Base-by-base conservation (phyloP, 2,329 filamentous ascomycete genomes). In the Stagonosporopsis tanaceti region DNA sequence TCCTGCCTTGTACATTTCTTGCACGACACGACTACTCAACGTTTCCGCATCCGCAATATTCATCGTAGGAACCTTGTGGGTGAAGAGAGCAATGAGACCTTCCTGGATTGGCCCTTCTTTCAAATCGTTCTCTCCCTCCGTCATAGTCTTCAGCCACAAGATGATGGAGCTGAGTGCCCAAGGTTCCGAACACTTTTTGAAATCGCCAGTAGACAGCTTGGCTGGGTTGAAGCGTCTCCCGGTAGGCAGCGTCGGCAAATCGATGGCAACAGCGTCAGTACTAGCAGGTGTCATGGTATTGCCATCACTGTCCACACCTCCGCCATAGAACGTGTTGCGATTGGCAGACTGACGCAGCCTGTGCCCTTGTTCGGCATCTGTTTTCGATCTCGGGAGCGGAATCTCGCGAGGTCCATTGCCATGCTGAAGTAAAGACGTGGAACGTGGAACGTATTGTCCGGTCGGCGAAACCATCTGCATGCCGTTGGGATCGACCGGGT, bases 21-120 rank as follows among this genome's bases (percentile, higher is more conserved):
- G 82, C 2, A 96, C 88, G 0, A 97, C 91, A 38, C 87, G 87
- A 57, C 86, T 85, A 60, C 91, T 92, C 48, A 99, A 82, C 1
- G 89, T 89, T 74, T 99, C 95, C 0, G 95, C 95, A 80, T 99
- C 96, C 6, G 94, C 93, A 39, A 95, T 94, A 68, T 99, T 98
- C 92, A 99, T 97, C 0, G 93, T 99, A 0, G 95, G 93, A 0
- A 99, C 93, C 76, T 97, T 98, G 77, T 91, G 86, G 1, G 92
- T 96, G 75, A 99, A 98, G 6, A 99, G 81, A 28, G 89, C 90
- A 39, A 97, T 88, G 39, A 99, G 83, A 2, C 92, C 93, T 65
- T 98, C 93, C 57, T 92, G 89, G 48, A 99, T 88, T 1, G 90
- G 89, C 70, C 92, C 91, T 71, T 90, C 87, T 72, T 90, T 93